Conservation (phyloP, 345 rosid species). For the Passiflora organensis region DNA sequence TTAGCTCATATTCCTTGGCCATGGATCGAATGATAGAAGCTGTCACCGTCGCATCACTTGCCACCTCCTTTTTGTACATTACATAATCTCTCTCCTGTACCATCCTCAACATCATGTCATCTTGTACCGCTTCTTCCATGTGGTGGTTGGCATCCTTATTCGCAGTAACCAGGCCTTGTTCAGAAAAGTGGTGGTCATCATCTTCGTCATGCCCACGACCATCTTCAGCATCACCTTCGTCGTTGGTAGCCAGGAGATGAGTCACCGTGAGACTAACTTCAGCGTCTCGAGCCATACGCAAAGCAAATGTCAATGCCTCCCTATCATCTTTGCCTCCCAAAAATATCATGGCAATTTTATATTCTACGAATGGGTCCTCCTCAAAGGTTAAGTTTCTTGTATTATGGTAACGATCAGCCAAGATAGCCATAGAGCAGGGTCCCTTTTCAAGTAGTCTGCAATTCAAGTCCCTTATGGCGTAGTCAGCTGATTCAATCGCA, state of each 20-base stretch:
- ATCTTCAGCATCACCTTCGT: background rate
- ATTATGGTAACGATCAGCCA: background rate
- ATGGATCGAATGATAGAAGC: slow-evolving; percentile 1
- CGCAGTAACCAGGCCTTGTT: no score
- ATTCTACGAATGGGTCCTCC: slow-evolving; percentile 14
- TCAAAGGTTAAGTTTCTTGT: background rate
- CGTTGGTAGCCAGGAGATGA: background rate
- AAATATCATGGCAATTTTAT: slow-evolving; percentile 20
- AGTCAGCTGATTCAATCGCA: slow-evolving; percentile 14
- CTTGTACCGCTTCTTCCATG: slow-evolving; percentile 2
- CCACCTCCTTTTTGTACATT: background rate
- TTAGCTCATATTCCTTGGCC: slow-evolving; percentile 2
- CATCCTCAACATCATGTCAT: background rate
- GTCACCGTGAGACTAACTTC: slow-evolving; percentile 14
- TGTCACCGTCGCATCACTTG: background rate
- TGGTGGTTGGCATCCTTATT: background rate
- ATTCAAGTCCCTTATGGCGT: slow-evolving; percentile 19
- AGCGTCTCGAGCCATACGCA: slow-evolving; percentile 20
- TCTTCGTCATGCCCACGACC: background rate
- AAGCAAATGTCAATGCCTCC: slow-evolving; percentile 31
- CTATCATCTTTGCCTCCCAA: slow-evolving; percentile 37
- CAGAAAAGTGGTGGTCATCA: no score
- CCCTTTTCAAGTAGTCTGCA: slow-evolving; percentile 27
- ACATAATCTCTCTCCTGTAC: background rate
- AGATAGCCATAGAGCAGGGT: slow-evolving; percentile 29